Conservation (phyloP, 2,329 filamentous ascomycete genomes). For the Colletotrichum liaoningense region DNA sequence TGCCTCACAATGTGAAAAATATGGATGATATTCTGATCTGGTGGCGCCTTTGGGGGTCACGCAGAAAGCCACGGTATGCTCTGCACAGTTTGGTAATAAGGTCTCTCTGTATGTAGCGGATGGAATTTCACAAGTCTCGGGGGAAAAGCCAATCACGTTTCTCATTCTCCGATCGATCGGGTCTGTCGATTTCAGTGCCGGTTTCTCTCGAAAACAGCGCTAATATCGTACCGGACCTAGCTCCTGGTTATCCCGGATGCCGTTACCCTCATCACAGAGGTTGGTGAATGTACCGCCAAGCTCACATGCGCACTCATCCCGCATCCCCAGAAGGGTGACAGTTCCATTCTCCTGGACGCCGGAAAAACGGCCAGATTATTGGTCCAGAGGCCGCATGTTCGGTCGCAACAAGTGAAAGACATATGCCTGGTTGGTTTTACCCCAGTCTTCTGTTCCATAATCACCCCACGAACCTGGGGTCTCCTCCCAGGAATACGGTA, state of each 20-base stretch:
- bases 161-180: neutral
- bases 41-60: neutral
- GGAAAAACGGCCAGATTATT: neutral
- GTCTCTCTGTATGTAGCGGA: neutral
- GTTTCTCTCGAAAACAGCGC: neutral
- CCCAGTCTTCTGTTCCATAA: neutral
- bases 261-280: neutral
- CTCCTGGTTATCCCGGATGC: neutral
- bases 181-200: neutral
- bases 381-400: neutral
- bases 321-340: neutral
- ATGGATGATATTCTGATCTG: neutral
- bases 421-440: neutral
- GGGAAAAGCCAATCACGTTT: neutral
- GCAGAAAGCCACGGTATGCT: neutral
- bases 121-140: neutral
- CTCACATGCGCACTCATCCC: neutral
- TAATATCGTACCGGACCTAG: neutral
- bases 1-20: neutral
- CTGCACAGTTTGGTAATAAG: neutral
- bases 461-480: neutral
- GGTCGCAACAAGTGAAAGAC: neutral
- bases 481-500: too few relatives aligned
- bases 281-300: neutral
- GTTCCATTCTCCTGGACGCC: neutral